A percentile compares a stretch with the other conserved stretches of the same genome.
phyloP scores from a whole-genome alignment of 2,329 filamentous ascomycete genomes.

The Trichoderma sp. region DNA sequence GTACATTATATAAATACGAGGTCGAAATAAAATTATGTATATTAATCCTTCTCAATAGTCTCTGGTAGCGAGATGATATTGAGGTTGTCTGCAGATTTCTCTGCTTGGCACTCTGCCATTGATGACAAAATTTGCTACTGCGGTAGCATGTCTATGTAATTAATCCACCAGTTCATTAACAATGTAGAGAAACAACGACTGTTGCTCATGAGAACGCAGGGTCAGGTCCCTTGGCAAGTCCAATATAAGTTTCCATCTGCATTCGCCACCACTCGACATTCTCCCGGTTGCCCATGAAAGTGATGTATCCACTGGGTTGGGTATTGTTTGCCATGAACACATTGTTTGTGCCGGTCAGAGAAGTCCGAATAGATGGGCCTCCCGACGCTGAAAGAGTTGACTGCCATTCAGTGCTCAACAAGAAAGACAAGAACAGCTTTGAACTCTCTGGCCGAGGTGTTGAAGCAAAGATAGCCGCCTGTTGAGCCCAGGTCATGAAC shows the following conservation, averaged over 20 bases:
- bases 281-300: neutral
- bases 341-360: slow-evolving; percentile 2
- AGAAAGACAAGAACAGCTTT: slow-evolving; percentile 4
- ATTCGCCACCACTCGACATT: slow-evolving; percentile 12
- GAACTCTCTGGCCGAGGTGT: slow-evolving; percentile 1
- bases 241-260: slow-evolving; percentile 15
- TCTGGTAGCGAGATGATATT: neutral
- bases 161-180: neutral
- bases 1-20: neutral
- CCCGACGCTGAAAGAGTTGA: neutral
- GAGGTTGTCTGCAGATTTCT: neutral
- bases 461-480: slow-evolving; percentile 1
- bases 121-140: neutral
- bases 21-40: neutral
- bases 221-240: neutral
- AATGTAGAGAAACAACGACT: too few relatives aligned
- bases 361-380: neutral
- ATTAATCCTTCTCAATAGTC: neutral
- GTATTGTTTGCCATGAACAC: slow-evolving; percentile 12
- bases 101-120: neutral
- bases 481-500: slow-evolving; percentile 15
- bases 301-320: neutral
- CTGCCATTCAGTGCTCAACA: neutral
- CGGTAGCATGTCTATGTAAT: neutral
- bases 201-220: neutral